Base-by-base conservation (phyloP, 805 yeast genomes). In the Candida arabinofermentans region DNA sequence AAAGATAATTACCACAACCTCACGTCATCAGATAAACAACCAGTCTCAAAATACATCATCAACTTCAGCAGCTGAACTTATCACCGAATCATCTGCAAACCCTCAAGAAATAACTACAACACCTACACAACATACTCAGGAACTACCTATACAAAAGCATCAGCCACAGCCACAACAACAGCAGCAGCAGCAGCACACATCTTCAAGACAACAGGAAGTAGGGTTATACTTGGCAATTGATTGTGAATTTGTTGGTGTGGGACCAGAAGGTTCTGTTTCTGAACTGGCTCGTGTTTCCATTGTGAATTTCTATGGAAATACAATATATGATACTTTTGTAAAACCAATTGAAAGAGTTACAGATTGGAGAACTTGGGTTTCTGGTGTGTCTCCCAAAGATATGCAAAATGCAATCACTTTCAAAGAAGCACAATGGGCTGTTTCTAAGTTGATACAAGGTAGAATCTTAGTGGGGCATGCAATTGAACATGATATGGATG, bases 231-330 rank as follows among this genome's bases (percentile, higher is more conserved):
- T 89, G 2, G 87, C 96, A 1, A 77, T 90, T 46, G 98, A 90
- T 63, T 89, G 97, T 67, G 98, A 90, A 54, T 89, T 90, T 69
- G 97, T 90, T 2, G 96, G 96, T 9, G 82, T 85, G 2, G 96
- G 96, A 0, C 76, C 74, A 5, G 81, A 79, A 8, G 95, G 95
- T 5, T 44, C 58, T 8, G 77, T 71, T 35, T 79, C 88, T 5
- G 91, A 81, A 1, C 67, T 90, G 13, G 97, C 96, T 0, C 72
- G 97, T 50, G 93, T 89, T 0, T 87, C 96, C 0, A 67, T 90
- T 10, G 96, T 90, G 3, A 88, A 90, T 58, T 87, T 72, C 58
- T 82, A 77, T 55, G 96, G 97, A 0, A 75, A 77, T 48, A 71
- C 77, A 0, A 57, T 90, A 0, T 69, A 82, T 46, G 97, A 90